These are phyloP conservation scores for Naegleria gruberi DNA, from an alignment of 208 protist species.

Conservation along the genomic window DNA sequence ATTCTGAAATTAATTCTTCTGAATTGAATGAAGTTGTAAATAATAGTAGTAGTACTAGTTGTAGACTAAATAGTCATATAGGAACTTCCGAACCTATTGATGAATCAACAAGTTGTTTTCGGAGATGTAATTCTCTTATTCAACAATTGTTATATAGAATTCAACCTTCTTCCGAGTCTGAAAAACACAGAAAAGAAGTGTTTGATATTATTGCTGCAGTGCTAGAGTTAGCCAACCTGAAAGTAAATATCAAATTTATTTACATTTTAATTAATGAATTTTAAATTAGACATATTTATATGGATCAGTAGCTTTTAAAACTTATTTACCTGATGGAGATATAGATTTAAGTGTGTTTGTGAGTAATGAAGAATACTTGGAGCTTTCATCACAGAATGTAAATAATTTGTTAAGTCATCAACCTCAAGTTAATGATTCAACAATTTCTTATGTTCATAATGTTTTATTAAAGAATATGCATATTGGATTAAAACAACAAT, in stretches of 20 bases:
- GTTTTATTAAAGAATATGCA: background rate
- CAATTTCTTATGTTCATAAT: background rate
- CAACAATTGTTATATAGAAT: background rate
- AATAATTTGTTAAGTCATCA: background rate
- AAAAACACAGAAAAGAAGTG: background rate
- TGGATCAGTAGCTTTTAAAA: conserved; percentile 33
- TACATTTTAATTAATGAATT: background rate
- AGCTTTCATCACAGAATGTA: background rate
- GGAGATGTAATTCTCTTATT: background rate
- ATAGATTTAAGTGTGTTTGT: conserved; percentile 36
- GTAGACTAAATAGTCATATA: background rate
- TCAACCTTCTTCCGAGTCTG: background rate
- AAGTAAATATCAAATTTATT: background rate
- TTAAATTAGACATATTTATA: conserved; percentile 26
- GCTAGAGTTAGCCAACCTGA: background rate
- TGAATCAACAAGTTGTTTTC: background rate
- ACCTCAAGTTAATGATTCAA: background rate
- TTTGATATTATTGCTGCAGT: background rate
- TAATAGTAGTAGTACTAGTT: too few species aligned
- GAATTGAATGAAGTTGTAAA: too few species aligned
- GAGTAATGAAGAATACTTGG: background rate
- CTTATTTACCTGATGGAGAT: conserved; percentile 43
- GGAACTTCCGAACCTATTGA: background rate
- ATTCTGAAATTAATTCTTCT: too few species aligned
- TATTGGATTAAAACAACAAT: background rate